These are phyloP conservation scores for Cryphonectria naterciae DNA, from an alignment of 2,329 filamentous ascomycete genomes.

Conservation along the genomic window DNA sequence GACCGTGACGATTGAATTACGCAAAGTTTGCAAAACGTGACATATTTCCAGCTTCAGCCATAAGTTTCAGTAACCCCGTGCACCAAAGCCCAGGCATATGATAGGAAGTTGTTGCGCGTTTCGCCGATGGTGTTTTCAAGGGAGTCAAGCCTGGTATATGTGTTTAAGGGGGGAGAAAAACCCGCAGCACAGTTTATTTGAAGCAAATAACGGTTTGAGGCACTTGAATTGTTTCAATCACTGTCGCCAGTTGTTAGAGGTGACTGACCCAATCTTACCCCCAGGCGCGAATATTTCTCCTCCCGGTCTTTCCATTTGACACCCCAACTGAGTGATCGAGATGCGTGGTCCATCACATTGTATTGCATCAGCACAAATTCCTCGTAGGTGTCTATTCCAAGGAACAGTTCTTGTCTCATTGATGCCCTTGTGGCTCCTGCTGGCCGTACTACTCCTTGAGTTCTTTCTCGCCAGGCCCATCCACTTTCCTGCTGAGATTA, in stretches of 20 bases:
- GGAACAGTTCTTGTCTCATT: background rate
- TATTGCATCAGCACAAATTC: background rate
- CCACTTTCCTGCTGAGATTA: conserved; percentile 14
- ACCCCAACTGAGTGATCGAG: background rate
- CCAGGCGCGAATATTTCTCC: background rate
- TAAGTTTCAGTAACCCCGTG: background rate
- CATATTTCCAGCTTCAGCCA: background rate
- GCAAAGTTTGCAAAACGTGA: background rate
- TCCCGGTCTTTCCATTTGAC: background rate
- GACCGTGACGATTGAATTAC: background rate
- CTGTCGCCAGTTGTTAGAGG: background rate
- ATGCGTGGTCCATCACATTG: background rate
- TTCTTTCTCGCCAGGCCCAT: conserved; percentile 20
- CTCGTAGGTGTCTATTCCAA: background rate
- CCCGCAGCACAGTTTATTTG: background rate
- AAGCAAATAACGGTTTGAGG: background rate
- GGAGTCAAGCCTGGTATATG: background rate
- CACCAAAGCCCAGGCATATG: background rate
- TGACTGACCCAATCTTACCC: background rate
- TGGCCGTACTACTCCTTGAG: conserved; percentile 33
- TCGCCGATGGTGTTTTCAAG: background rate
- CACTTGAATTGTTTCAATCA: background rate
- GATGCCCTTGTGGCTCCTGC: conserved; percentile 22
- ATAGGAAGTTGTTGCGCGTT: background rate
- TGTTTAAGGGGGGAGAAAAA: background rate